Percentiles rank a stretch among this genome's conserved stretches.
Evolutionary conservation across 2,329 filamentous ascomycete species (phyloP).

Genomic region (Colletotrichum karsti): DNA sequence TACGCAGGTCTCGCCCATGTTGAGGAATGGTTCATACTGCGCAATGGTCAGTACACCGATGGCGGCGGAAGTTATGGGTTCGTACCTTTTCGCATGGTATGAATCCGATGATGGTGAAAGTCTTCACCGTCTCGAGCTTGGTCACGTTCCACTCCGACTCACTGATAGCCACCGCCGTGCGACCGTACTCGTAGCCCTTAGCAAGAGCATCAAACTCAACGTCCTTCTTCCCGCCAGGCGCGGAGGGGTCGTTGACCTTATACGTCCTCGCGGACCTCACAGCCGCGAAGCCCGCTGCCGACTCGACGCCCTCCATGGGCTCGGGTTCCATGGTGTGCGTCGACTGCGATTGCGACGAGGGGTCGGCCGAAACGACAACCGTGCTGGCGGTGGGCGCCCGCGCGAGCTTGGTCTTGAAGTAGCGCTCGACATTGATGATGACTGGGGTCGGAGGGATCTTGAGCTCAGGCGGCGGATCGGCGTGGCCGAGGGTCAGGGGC

Average conservation of each 20-base stretch:
- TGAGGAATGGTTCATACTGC: constrained; percentile 84
- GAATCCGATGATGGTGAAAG: constrained; percentile 88
- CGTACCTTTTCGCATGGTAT: constrained; percentile 74
- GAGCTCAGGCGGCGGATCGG: constrained; percentile 21
- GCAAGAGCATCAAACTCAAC: constrained; percentile 84
- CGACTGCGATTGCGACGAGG: constrained; percentile 61
- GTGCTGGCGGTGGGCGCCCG: constrained; percentile 79
- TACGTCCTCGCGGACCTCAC: constrained; percentile 86
- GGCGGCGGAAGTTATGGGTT: constrained; percentile 22
- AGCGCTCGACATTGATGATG: constrained; percentile 87
- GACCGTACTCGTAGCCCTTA: constrained; percentile 94
- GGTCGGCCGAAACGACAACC: constrained; percentile 69
- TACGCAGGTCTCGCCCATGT: constrained; percentile 82
- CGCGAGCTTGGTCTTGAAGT: constrained; percentile 84
- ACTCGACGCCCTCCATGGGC: constrained; percentile 57
- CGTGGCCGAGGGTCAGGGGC: constrained; percentile 79
- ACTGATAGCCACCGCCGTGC: constrained; percentile 89
- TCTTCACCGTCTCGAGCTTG: constrained; percentile 80
- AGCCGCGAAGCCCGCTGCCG: constrained; percentile 62
- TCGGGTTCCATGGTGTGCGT: constrained; percentile 57
- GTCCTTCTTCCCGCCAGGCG: constrained; percentile 81
- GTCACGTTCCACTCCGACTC: constrained; percentile 88
- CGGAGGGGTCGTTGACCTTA: constrained; percentile 77
- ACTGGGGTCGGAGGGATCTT: constrained; percentile 78
- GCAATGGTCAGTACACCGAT: constrained; percentile 29